phyloP scores from a whole-genome alignment of 192 early-diverging fungal genomes.

The Umbelopsis vinacea region DNA sequence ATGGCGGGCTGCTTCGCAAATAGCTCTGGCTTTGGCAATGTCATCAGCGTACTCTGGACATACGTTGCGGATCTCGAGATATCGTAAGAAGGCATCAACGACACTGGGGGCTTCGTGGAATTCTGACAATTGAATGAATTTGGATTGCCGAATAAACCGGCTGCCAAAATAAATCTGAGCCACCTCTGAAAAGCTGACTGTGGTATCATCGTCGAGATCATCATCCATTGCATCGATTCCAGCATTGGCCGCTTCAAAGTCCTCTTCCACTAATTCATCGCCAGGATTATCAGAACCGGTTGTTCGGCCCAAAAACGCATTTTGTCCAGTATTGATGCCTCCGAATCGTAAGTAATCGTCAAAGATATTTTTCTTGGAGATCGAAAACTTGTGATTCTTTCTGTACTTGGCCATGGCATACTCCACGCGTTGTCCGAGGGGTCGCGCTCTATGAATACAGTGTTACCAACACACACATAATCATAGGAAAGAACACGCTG shows the following conservation, averaged over 20 bases:
- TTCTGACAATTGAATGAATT: conserved; percentile 53
- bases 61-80: conserved; percentile 51
- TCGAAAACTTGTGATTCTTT: conserved; percentile 56
- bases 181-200: conserved; percentile 44
- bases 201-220: conserved; percentile 43
- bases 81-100: conserved; percentile 53
- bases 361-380: conserved; percentile 47
- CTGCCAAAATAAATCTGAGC: conserved; percentile 56
- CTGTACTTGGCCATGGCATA: conserved; percentile 55
- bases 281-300: conserved; percentile 34
- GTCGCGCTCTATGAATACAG: conserved; percentile 36
- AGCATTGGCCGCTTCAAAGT: conserved; percentile 43
- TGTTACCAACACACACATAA: background rate
- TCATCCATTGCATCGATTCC: conserved; percentile 48
- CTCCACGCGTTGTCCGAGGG: conserved; percentile 53
- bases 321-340: conserved; percentile 55
- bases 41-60: conserved; percentile 57
- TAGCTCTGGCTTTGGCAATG: conserved; percentile 45
- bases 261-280: conserved; percentile 44
- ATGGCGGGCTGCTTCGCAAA: conserved; percentile 44
- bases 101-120: conserved; percentile 47
- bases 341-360: conserved; percentile 56
- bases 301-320: conserved; percentile 50
- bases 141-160: conserved; percentile 47
- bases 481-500: background rate